Conservation (phyloP, 805 yeast genomes). For the Cyberlindnera sargentensis region DNA sequence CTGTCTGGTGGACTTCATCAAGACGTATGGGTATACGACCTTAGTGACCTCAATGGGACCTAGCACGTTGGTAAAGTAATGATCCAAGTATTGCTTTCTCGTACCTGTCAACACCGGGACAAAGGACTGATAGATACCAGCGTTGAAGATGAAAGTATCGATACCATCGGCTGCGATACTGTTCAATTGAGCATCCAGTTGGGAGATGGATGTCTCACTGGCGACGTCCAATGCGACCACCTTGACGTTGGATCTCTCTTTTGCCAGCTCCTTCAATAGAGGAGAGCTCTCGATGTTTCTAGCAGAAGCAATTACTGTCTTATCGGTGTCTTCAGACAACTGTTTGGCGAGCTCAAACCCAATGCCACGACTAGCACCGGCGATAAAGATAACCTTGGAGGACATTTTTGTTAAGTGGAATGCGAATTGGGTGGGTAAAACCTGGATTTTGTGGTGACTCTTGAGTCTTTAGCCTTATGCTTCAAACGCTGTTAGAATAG, state of each 20-base stretch:
- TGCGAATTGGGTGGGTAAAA: no score
- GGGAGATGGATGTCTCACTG: slow-evolving; percentile 1
- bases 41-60: slow-evolving; percentile 2
- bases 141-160: slow-evolving; percentile 5
- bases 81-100: background rate
- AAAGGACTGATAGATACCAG: slow-evolving; percentile 1
- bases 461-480: no score
- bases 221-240: slow-evolving; percentile 5
- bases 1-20: slow-evolving; percentile 15
- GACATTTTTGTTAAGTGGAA: no score
- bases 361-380: background rate
- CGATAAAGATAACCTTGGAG: background rate
- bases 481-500: no score
- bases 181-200: background rate
- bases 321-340: background rate
- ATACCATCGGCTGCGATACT: no score
- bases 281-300: background rate
- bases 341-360: slow-evolving; percentile 10
- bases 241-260: background rate
- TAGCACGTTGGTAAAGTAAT: slow-evolving; percentile 1
- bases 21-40: slow-evolving; percentile 12
- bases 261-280: slow-evolving; percentile 1
- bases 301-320: background rate
- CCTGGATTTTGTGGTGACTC: no score
- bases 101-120: background rate